Evolutionary conservation across 139 green algal species (phyloP).

Genomic region (Chlamydomonas sphaeroides): DNA sequence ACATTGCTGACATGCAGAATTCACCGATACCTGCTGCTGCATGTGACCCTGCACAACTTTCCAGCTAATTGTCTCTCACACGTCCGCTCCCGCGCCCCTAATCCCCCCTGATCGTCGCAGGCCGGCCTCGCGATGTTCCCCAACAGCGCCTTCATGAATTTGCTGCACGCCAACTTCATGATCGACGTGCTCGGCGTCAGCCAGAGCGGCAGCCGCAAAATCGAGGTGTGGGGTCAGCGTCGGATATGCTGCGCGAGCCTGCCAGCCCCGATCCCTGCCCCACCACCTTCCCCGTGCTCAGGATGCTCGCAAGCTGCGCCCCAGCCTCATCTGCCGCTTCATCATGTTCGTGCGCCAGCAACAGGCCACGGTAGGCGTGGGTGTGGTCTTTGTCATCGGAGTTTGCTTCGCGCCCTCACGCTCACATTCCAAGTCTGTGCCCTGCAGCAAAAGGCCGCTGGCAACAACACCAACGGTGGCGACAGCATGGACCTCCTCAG

Average conservation of each 20-base stretch:
- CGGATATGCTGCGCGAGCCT: too few species aligned
- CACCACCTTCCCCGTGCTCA: not conserved
- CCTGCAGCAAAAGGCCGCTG: slow-evolving; percentile 13
- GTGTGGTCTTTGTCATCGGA: not conserved
- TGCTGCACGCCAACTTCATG: not conserved
- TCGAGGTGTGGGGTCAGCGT: not conserved
- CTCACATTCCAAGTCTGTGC: too few species aligned
- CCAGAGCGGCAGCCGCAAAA: not conserved
- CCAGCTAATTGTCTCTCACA: too few species aligned
- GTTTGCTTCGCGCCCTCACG: not conserved
- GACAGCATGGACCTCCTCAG: slow-evolving; percentile 2
- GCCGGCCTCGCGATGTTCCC: not conserved
- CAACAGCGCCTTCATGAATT: not conserved
- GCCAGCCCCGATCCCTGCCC: too few species aligned
- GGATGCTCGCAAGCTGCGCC: not conserved
- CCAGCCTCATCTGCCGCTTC: slow-evolving; percentile 1
- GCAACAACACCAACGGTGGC: not conserved
- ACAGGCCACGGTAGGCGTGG: not conserved
- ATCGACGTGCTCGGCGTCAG: slow-evolving; percentile 1
- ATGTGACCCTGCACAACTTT: too few species aligned
- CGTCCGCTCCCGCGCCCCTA: not conserved
- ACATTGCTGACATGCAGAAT: too few species aligned
- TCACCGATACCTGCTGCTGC: too few species aligned
- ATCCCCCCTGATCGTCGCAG: too few species aligned
- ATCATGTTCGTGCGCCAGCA: not conserved